phyloP scores from a whole-genome alignment of 2,329 filamentous ascomycete species.

The Alternaria panax region DNA sequence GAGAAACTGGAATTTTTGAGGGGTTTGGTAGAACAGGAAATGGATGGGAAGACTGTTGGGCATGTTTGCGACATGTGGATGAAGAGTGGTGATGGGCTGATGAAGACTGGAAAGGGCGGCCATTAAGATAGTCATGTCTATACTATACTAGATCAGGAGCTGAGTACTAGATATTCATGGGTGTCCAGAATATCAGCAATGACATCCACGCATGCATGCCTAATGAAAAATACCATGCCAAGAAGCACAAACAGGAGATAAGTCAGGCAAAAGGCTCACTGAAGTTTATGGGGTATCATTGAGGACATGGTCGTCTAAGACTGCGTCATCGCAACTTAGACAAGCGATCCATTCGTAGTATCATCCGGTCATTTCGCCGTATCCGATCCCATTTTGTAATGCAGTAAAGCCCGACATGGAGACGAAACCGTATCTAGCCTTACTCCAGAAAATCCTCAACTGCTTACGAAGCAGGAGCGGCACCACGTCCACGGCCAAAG shows the following conservation, averaged over 20 bases:
- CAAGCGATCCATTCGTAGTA: conserved; percentile 48
- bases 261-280: conserved; percentile 22
- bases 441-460: conserved; percentile 31
- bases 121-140: conserved; percentile 35
- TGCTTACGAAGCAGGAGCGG: conserved; percentile 48
- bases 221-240: neutral
- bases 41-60: conserved; percentile 51
- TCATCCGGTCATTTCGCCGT: conserved; percentile 50
- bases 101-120: conserved; percentile 53
- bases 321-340: conserved; percentile 33
- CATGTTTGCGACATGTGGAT: conserved; percentile 60
- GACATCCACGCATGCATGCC: neutral
- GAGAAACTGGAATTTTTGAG: conserved; percentile 45
- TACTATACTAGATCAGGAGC: neutral
- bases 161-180: neutral
- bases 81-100: conserved; percentile 58
- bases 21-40: conserved; percentile 66
- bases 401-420: conserved; percentile 40
- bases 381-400: conserved; percentile 47
- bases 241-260: neutral
- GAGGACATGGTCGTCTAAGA: conserved; percentile 39
- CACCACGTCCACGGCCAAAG: conserved; percentile 51
- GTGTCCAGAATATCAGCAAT: neutral
- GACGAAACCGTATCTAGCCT: conserved; percentile 30
- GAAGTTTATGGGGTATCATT: conserved; percentile 49